phyloP scores from a whole-genome alignment of 1,284 basidiomycete species.

The Trametes pubescens region DNA sequence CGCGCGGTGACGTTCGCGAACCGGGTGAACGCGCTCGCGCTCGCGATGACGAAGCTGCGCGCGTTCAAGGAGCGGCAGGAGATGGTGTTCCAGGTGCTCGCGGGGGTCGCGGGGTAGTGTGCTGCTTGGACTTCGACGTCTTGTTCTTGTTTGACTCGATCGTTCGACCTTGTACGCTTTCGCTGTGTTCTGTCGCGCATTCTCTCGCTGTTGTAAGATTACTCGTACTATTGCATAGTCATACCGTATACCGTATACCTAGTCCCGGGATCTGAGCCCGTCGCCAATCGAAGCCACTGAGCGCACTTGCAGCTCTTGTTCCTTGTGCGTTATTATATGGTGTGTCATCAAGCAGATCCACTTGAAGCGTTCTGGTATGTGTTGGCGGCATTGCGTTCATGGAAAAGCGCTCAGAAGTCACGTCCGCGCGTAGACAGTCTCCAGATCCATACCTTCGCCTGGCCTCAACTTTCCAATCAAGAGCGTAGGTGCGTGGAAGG shows the following conservation, averaged over 20 bases:
- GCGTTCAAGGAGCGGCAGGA: conserved; percentile 77
- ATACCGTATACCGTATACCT: background rate
- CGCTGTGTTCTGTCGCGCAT: background rate
- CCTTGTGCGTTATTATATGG: too few relatives aligned
- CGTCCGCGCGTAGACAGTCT: too few relatives aligned
- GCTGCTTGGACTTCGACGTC: background rate
- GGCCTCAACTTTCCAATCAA: too few relatives aligned
- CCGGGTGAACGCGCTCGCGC: conserved; percentile 72
- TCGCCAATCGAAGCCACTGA: too few relatives aligned
- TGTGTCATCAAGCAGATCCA: too few relatives aligned
- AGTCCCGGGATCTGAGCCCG: background rate
- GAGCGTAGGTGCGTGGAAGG: too few relatives aligned
- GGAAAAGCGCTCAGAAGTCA: too few relatives aligned
- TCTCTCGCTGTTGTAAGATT: background rate
- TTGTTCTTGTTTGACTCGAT: background rate
- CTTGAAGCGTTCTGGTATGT: too few relatives aligned
- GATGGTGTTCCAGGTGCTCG: conserved; percentile 74
- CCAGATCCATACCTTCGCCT: too few relatives aligned
- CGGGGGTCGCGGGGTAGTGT: conserved; percentile 43
- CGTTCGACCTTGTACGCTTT: too few relatives aligned
- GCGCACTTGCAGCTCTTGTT: too few relatives aligned
- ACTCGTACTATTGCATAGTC: background rate
- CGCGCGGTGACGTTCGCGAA: conserved; percentile 75
- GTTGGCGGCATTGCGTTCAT: too few relatives aligned
- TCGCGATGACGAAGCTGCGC: conserved; percentile 71